Base-by-base conservation (phyloP, 805 yeast species). In the Starmerella scarabaei region DNA sequence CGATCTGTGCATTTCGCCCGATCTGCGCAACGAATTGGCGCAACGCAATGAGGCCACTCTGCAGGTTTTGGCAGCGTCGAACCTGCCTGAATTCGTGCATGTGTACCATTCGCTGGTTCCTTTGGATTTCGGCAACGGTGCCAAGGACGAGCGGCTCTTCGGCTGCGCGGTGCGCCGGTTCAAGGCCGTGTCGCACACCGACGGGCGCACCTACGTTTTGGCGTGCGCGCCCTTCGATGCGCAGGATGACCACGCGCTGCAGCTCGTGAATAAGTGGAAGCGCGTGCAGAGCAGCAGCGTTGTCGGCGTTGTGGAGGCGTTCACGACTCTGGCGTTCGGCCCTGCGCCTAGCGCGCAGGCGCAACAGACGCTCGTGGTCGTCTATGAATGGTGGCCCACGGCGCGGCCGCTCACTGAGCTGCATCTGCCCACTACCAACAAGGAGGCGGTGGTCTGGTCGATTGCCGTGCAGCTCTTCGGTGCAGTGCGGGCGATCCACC, bases 61-160 rank as follows among this genome's bases (percentile, higher is more conserved):
- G 46, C 84, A 80, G 56, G 68, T 73, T 3, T 63, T 84, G 30
- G 67, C 72, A 48, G 69, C 71, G 53, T 58, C 77, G 40, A 60
- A 65, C 45, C 55, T 86, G 53, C 85, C 97, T 0, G 80, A 77
- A 28, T 71, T 73, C 50, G 81, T 91, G n/a, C 78, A 77, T 39
- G 74, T 69, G 19, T 88, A 85, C 61, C 93, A 83, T 60, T 77
- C 91, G 17, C 66, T 88, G 42, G 85, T 78, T 23, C 94, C 94
- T 3, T 66, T 88, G 31, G 94, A 84, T 57, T 59, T 44, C 19
- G 44, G 46, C 17, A 26, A 30, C 7, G 49, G 48, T 19, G 28
- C 33, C 8, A 36, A 38, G 29, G 52, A 43, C n/a, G 54, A 62
- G 28, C 23, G 12, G 15, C 26, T 44, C n/a, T 74, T 72, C 62